phyloP scores from a whole-genome alignment of 352 stramenopile species.

The Phytophthora sansomeana region DNA sequence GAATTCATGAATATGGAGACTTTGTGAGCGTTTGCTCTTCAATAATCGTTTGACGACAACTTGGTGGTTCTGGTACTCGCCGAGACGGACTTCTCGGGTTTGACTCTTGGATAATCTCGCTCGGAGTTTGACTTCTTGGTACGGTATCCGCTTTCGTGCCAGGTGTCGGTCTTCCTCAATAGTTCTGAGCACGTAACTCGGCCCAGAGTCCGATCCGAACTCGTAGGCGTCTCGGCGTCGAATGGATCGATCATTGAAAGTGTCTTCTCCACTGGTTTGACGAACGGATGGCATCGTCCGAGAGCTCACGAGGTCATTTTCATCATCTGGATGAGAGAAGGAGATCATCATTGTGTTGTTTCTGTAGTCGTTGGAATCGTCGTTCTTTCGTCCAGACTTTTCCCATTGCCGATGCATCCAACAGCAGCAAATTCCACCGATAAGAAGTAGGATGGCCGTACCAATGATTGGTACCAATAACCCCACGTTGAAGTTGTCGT shows the following conservation, averaged over 20 bases:
- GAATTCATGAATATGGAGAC: slow-evolving; percentile 41
- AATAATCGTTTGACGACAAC: slow-evolving; percentile 55
- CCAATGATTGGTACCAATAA: slow-evolving; percentile 33
- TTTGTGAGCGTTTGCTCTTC: slow-evolving; percentile 38
- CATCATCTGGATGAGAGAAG: slow-evolving; percentile 17
- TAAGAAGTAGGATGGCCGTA: slow-evolving; percentile 16
- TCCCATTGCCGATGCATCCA: slow-evolving; percentile 34
- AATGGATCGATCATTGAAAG: background rate
- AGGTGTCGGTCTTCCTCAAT: slow-evolving; percentile 28
- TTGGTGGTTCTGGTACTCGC: slow-evolving; percentile 32
- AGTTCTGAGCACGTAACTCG: slow-evolving; percentile 17
- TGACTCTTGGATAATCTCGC: slow-evolving; percentile 32
- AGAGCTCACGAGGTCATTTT: slow-evolving; percentile 10
- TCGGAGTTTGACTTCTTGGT: slow-evolving; percentile 35
- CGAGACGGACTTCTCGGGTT: slow-evolving; percentile 49
- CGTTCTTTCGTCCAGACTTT: slow-evolving; percentile 14
- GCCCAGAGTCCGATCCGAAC: slow-evolving; percentile 23
- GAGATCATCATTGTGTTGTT: slow-evolving; percentile 21
- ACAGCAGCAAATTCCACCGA: slow-evolving; percentile 32
- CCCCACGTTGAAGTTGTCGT: slow-evolving; percentile 19
- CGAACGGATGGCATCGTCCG: slow-evolving; percentile 1
- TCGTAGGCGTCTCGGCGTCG: slow-evolving; percentile 28
- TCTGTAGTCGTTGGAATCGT: slow-evolving; percentile 8
- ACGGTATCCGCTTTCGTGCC: slow-evolving; percentile 28
- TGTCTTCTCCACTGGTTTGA: slow-evolving; percentile 16